Conservation (phyloP, 352 stramenopile species). For the Phytophthora pisi region DNA sequence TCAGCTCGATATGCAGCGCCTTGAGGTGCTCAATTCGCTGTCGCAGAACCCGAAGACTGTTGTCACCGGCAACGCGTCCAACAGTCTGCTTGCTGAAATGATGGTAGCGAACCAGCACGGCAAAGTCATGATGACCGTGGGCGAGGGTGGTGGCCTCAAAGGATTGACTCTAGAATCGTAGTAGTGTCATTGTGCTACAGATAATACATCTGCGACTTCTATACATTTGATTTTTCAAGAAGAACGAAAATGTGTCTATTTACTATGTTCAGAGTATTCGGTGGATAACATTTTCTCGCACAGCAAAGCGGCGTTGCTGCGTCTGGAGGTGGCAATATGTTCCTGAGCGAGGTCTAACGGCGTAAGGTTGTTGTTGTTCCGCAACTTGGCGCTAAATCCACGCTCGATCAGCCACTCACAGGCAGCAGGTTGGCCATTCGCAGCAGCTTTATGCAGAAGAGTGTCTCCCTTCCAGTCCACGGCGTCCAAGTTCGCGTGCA, state of each 20-base stretch:
- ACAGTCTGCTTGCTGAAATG: constrained; percentile 46
- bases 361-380: constrained; percentile 73
- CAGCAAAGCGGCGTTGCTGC: constrained; percentile 40
- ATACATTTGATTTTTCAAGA: background rate
- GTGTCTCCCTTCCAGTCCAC: constrained; percentile 73
- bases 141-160: constrained; percentile 27
- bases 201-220: too few species aligned
- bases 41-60: constrained; percentile 38
- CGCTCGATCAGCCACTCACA: constrained; percentile 75
- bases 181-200: background rate
- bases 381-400: constrained; percentile 65
- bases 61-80: constrained; percentile 41
- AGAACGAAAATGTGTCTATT: constrained; percentile 2
- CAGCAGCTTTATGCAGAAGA: constrained; percentile 75
- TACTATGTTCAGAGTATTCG: constrained; percentile 36
- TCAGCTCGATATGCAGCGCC: constrained; percentile 40
- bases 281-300: constrained; percentile 61
- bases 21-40: constrained; percentile 38
- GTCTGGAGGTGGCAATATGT: constrained; percentile 39
- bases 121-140: constrained; percentile 40
- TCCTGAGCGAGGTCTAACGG: constrained; percentile 69
- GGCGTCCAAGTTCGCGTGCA: constrained; percentile 65
- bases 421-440: constrained; percentile 66
- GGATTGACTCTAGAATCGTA: constrained; percentile 32
- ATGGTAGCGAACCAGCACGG: constrained; percentile 42